Conservation (phyloP, 2,329 filamentous ascomycete species). For the Ophiostoma himal-ulmi region DNA sequence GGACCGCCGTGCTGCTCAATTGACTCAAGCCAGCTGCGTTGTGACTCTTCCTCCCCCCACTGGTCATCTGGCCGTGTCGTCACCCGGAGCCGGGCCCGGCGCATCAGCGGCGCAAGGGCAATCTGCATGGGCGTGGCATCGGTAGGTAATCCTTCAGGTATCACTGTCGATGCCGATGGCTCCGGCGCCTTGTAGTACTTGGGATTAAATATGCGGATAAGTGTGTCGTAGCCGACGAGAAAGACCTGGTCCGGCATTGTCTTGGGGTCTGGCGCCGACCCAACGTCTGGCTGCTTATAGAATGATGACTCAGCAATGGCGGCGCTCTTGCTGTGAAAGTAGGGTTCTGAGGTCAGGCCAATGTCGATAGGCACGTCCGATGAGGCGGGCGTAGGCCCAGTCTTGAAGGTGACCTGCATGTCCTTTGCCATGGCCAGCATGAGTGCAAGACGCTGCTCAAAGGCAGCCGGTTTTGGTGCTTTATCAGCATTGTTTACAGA, state of each 20-base stretch:
- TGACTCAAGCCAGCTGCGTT: conserved; percentile 48
- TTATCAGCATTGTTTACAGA: conserved; percentile 63
- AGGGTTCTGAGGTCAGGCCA: conserved; percentile 64
- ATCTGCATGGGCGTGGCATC: conserved; percentile 41
- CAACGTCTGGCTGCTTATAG: conserved; percentile 33
- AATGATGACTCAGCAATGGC: conserved; percentile 47
- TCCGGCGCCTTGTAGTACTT: conserved; percentile 55
- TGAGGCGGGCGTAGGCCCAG: neutral
- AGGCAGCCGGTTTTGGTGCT: conserved; percentile 59
- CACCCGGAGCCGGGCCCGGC: conserved; percentile 55
- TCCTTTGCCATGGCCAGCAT: conserved; percentile 65
- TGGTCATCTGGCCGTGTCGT: conserved; percentile 56
- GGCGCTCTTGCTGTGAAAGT: conserved; percentile 65
- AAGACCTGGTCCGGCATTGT: conserved; percentile 52
- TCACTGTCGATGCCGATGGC: neutral
- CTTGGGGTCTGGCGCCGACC: neutral
- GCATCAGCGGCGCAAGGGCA: conserved; percentile 59
- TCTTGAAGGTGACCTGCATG: conserved; percentile 32
- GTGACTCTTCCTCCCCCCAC: conserved; percentile 53
- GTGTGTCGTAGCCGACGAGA: conserved; percentile 69
- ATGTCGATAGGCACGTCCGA: conserved; percentile 37
- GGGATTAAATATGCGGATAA: conserved; percentile 64
- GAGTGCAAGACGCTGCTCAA: conserved; percentile 62
- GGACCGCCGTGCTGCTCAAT: conserved; percentile 41
- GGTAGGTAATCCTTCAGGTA: conserved; percentile 3